Base-by-base conservation (phyloP, 352 stramenopile species). In the Pythium guiyangense region DNA sequence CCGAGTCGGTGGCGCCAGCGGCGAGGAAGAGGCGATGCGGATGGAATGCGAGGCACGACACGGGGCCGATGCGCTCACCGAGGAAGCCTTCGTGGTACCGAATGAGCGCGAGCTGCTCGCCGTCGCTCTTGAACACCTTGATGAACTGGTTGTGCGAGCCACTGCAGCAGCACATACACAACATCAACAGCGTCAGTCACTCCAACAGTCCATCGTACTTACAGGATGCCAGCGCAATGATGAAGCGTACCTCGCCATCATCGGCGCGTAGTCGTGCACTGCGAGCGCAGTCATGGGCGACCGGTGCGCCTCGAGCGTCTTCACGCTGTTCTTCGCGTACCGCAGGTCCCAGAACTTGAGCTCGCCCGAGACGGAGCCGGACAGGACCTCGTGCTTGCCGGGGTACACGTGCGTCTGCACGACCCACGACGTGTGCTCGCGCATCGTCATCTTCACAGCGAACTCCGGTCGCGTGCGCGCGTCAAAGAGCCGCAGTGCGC, bases 121-220 rank as follows among this genome's bases (percentile, higher is more conserved):
- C 84, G 40, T 98, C 92, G 54, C 88, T 86, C 37, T 90, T 90
- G 49, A 98, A 92, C 48, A 99, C 86, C 71, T 99, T 99, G 71
- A 99, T 98, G 67, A 99, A 99, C 61, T 99, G 96, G 59, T 98
- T 98, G 67, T 99, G 95, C 39, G 94, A 99, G 6, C 97, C 97
- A 63, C 89, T 95, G 55, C 17, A 59, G 26, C 22, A 40, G n/a
- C 45, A 11, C 25, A 35, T 5, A n/a, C 42, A 53, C 34, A n/a
- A 40, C 11, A 40, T 52, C 15, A 22, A 54, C 18, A 52, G 37
- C 55, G 14, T 31, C 11, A 49, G 45, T 57, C 39, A 50, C 31
- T 40, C 29, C 20, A 26, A 17, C 3, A 17, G 18, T 53, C 14
- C 25, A 26, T 22, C 22, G 22, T 22, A 22, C 22, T 22, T 22